Base-by-base conservation (phyloP, 139 green algal species). In the Yamagishiella unicocca region DNA sequence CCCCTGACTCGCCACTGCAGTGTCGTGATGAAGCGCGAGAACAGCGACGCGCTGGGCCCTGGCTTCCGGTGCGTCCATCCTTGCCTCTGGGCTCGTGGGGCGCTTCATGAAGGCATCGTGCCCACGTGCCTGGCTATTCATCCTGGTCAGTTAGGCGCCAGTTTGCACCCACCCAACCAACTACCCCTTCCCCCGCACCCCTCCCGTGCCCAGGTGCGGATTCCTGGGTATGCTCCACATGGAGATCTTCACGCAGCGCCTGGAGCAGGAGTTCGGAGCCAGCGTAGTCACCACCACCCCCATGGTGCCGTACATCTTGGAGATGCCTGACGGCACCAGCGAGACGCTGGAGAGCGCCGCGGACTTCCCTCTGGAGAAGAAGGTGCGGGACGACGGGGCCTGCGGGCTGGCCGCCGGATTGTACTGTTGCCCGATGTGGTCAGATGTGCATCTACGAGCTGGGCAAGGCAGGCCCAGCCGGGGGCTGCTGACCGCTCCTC, bases 221-320 rank as follows among this genome's bases (percentile, higher is more conserved):
- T 99, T 99, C 82, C 91, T 98, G 68, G 97, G 97, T 21, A 90
- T 97, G 72, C 92, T 99, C 27, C 97, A 99, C 93, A 95, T 98
- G 91, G 96, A 99, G 73, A 96, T 99, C 17, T 99, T 99, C 85
- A 93, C 95, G 35, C 95, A 97, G 90, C 91, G 96, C 35, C 82
- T 98, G 82, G 89, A 97, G 83, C 95, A 97, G 74, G 96, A 99
- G 92, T 93, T 97, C 82, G 94, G 92, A 31, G 91, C 94, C 2
- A 89, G 75, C 8, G 92, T 98, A 10, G 93, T 98, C n/a, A 91
- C 93, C 27, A 98, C 95, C 2, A 90, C 96, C 19, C 97, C 97
- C 82, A 99, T 95, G 14, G 97, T 99, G 76, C 95, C 97, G 8
- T 97, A 97, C 88, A 90, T 88, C n/a, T 42, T 98, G 37, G 74